Evolutionary conservation across 768 basidiomycete species (phyloP), one percentile per base, ranked within the genome.

Genomic region (Trichaptum fuscoviolaceum): DNA sequence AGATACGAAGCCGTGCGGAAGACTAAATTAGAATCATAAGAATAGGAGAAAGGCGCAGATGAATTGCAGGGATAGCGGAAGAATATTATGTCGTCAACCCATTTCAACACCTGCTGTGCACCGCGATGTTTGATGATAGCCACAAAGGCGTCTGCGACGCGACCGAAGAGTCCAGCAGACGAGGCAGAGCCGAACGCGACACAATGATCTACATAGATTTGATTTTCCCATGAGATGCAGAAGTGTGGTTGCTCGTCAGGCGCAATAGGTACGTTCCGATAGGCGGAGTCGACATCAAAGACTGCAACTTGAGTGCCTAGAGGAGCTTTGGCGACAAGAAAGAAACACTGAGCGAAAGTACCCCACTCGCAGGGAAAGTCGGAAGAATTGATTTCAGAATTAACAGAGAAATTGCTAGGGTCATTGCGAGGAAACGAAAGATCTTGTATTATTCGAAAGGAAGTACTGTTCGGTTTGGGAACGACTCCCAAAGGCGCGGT

Each of bases 291-390:
- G 0, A 84, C 75, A 35, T 84, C 80, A 0, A 75, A 66, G 0
- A 73, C 71, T 0, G 77, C 74, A 0, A 71, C 77, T 68, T 83
- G 75, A 0, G 78, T 78, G 0, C 76, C 75, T 23, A 75, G 78
- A 0, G 81, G 81, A 0, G 83, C 77, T 0, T 69, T 65, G 0
- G 58, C 71, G 0, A 82, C 71, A 27, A 77, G 63, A 20, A 74
- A 65, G 20, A 68, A 76, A 0, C 81, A 66, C 0, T 74, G 71
- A 0, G 69, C 62, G 64, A 84, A 84, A 0, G 80, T 82, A 1
- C 80, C 80, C 82, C 81, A 83, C 0, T 77, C 79, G 71, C 79
- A 80, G 0, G 81, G 82, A 65, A 78, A 76, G 17, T 68, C 12
- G 20, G 71, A 63, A 0, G 79, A 69, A 36, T 78, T 61, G 8